Evolutionary conservation across 805 yeast species (phyloP).

Genomic region (Priceomyces castillae): DNA sequence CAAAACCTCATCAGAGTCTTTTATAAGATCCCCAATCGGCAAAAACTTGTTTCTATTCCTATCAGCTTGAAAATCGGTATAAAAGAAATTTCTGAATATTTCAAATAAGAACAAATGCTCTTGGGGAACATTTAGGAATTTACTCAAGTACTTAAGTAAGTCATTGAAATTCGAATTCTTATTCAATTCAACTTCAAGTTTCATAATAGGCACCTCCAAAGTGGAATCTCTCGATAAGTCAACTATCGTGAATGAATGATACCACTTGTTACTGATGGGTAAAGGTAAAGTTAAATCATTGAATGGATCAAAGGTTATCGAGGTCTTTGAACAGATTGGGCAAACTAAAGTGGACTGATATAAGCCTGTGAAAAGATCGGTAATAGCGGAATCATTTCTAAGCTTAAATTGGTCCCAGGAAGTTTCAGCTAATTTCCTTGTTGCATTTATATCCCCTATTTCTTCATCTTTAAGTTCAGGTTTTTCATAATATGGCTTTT

Average conservation of each 20-base stretch:
- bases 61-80: conserved; percentile 62
- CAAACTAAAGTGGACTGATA: conserved; percentile 89
- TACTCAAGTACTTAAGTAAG: conserved; percentile 58
- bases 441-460: conserved; percentile 49
- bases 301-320: conserved; percentile 91
- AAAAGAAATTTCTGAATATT: conserved; percentile 65
- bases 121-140: conserved; percentile 35
- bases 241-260: conserved; percentile 57
- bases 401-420: conserved; percentile 80
- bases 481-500: conserved; percentile 85
- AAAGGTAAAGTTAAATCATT: conserved; percentile 87
- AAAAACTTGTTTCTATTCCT: conserved; percentile 52
- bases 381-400: conserved; percentile 81
- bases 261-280: conserved; percentile 76
- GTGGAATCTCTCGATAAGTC: conserved; percentile 36
- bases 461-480: conserved; percentile 74
- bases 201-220: conserved; percentile 18
- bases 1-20: conserved; percentile 58
- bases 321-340: conserved; percentile 75
- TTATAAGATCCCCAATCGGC: conserved; percentile 67
- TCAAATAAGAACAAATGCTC: conserved; percentile 30
- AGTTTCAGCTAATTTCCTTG: conserved; percentile 61
- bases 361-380: conserved; percentile 85
- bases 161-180: conserved; percentile 64
- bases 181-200: conserved; percentile 68